Base-by-base conservation (phyloP, 169 alveolate genomes). In the Plasmodium fragile region DNA sequence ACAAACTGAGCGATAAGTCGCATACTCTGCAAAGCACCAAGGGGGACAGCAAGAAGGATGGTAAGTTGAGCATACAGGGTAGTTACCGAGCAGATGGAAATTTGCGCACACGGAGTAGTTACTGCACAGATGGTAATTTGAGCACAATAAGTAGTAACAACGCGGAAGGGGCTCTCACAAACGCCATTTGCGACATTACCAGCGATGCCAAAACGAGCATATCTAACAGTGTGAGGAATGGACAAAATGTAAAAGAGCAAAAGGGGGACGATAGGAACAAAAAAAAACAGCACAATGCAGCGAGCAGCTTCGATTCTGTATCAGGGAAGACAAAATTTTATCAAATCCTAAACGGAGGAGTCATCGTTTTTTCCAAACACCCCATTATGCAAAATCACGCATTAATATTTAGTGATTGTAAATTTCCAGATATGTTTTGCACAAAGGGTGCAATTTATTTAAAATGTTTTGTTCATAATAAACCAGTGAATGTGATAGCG, bases 371-470 rank as follows among this genome's bases (percentile, higher is more conserved):
- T 18, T 93, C 96, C 5, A 95, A 94, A 73, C 95, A 95, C 89
- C 92, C 94, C 39, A 41, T 95, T 6, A 65, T 90, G 81, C 92
- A 92, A 11, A 89, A 93, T 16, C 97, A 95, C 45, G 97, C 96
- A n/a, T 94, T 91, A 32, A 53, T 95, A 13, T 95, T 65, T 89
- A 49, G 81, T 13, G 28, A 82, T 32, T 53, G 92, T 7, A 94
- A 92, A 28, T 82, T 92, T 39, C 97, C 97, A 0, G 97, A 96
- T 39, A 72, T 83, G 39, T 92, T 94, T 22, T 89, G 93, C 43
- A 73, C 93, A 36, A 96, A 96, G n/a, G 98, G 98, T 39, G 98
- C 98, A 5, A 96, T 95, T 30, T 89, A 95, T 71, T 95, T 96
- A n/a, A 96, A 95, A 41, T 55, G 93, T 6, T 71, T 34, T 32